Evolutionary conservation across 108 stramenopile genomes (phyloP), one percentile per base, ranked within the genome.

Genomic region (Discostella pseudostelligera): DNA sequence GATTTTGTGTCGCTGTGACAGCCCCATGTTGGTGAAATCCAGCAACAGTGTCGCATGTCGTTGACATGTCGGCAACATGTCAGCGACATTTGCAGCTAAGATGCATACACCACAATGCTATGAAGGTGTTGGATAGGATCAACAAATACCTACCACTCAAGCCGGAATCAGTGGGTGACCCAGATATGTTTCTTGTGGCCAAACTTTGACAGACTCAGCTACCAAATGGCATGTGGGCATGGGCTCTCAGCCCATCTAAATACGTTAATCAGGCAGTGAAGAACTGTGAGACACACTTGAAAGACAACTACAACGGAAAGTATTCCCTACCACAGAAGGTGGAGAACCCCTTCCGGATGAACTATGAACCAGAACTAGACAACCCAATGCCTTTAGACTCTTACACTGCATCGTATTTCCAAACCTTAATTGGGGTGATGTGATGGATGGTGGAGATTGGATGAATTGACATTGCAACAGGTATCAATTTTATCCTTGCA

Each of bases 221-320:
- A 7, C 40, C 25, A 8, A 84, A 80, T 65, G 72, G 76, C 3
- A 21, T 50, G 3, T 4, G 56, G 24, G 67, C 68, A 12, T 84
- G 83, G 83, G 53, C 76, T 4, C 50, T 80, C n/a, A 46, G 62
- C 21, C 56, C 80, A 6, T 70, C 70, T 0, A 40, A 76, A 29
- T 81, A 81, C 62, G 72, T 74, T 3, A 67, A 67, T 22, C 67
- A 44, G 1, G 70, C 79, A 8, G 79, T 84, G 2, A 17, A n/a
- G 20, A 78, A 77, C 39, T 76, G 72, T 1, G 72, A 73, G 10
- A 36, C 64, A 19, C 55, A 69, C 21, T 20, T 74, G 40, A 39
- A 45, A 20, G n/a, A 48, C 44, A 35, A 58, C 3, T 8, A 16
- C 6, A 11, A 8, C 4, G 13, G 9, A 4, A 42, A 39, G 25